Percentiles rank a stretch among this genome's conserved stretches.
These are phyloP conservation scores for Pythium diclinum DNA, from an alignment of 352 stramenopile species.

Conservation along the genomic window DNA sequence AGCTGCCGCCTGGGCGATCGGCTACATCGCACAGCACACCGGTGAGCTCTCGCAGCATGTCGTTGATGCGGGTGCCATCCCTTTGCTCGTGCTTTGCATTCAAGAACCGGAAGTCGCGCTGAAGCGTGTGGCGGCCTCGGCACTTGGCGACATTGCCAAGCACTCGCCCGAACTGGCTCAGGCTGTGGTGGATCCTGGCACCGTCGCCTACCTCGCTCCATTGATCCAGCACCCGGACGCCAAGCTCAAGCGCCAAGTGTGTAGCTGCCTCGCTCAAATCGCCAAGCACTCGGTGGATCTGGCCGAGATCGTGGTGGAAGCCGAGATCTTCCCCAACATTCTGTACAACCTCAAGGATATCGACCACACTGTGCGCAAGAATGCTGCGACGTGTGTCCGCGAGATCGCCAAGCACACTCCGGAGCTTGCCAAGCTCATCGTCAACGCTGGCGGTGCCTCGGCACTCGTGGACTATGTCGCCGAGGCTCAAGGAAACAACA, in stretches of 20 bases:
- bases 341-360: slow-evolving; percentile 95
- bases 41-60: slow-evolving; percentile 92
- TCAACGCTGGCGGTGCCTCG: slow-evolving; percentile 93
- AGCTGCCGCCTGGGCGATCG: slow-evolving; percentile 93
- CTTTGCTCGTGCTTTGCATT: slow-evolving; percentile 93
- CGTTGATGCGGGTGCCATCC: slow-evolving; percentile 91
- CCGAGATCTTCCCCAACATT: slow-evolving; percentile 95
- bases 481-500: slow-evolving; percentile 90
- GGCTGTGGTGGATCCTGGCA: slow-evolving; percentile 90
- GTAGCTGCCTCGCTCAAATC: slow-evolving; percentile 92
- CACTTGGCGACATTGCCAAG: slow-evolving; percentile 93
- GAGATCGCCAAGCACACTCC: slow-evolving; percentile 95
- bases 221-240: slow-evolving; percentile 93
- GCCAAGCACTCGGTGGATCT: slow-evolving; percentile 95
- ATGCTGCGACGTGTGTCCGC: slow-evolving; percentile 92
- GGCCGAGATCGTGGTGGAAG: slow-evolving; percentile 94
- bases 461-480: slow-evolving; percentile 93
- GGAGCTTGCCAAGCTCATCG: slow-evolving; percentile 94
- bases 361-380: slow-evolving; percentile 94
- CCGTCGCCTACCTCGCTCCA: slow-evolving; percentile 92
- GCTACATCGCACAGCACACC: slow-evolving; percentile 94
- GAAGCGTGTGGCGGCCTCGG: slow-evolving; percentile 92
- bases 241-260: slow-evolving; percentile 92
- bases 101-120: slow-evolving; percentile 95
- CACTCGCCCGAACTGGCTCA: slow-evolving; percentile 94